A percentile compares a stretch with the other conserved stretches of the same genome.
Evolutionary conservation across 176 grass and related monocot genomes (phyloP).

Genomic region (Olyra latifolia): DNA sequence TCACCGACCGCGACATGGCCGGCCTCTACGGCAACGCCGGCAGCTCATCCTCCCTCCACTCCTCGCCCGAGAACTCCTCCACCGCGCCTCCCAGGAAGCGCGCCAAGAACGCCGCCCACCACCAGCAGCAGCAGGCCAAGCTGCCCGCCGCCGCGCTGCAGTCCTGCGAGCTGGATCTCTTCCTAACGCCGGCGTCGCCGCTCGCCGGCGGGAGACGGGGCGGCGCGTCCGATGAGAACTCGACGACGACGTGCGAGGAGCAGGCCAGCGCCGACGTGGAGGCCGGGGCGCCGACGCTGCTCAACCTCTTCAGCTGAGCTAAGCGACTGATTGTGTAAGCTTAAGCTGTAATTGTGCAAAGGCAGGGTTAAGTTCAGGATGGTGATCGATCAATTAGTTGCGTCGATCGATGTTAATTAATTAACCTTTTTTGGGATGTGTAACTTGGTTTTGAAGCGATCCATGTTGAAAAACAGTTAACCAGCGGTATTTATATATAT

Average conservation of each 20-base stretch:
- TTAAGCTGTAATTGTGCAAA: conserved; percentile 24
- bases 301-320: conserved; percentile 65
- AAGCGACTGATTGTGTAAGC: neutral
- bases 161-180: conserved; percentile 64
- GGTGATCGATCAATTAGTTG: conserved; percentile 32
- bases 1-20: conserved; percentile 46
- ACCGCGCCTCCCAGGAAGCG: conserved; percentile 41
- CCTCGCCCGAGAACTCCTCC: conserved; percentile 40
- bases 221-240: conserved; percentile 59
- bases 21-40: conserved; percentile 49
- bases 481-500: neutral
- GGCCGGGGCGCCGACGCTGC: conserved; percentile 34
- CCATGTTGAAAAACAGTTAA: neutral
- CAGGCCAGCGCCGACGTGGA: neutral
- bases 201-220: neutral
- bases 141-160: neutral
- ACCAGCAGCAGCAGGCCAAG: neutral
- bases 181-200: conserved; percentile 50
- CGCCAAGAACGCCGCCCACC: neutral
- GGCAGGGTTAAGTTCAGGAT: neutral
- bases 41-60: conserved; percentile 10
- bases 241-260: conserved; percentile 65
- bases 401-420: conserved; percentile 10
- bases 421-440: conserved; percentile 13
- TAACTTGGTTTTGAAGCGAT: conserved; percentile 16